Evolutionary conservation across 495 filamentous ascomycete species (phyloP), one percentile per base, ranked within the genome.

Genomic region (Penicillium canescens): DNA sequence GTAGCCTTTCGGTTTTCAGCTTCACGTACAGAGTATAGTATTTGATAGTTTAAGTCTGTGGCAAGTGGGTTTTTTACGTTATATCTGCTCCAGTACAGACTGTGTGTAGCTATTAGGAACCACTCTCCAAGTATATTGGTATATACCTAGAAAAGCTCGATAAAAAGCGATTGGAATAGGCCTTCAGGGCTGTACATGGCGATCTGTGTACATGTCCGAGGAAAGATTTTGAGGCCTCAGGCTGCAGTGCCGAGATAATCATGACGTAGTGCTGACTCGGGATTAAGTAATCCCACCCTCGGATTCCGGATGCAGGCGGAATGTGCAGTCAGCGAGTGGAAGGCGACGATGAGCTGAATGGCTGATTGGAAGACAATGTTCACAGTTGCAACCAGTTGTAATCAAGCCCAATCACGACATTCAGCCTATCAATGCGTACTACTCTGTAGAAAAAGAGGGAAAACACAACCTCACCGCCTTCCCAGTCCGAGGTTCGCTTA

Each of bases 401-500:
- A 14, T 8, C 14, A 21, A 40, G 16, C 12, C 36, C 23, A 49
- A 40, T 49, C 36, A 31, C 6, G 38, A n/a, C 7, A 39, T 49
- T 8, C 3, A 10, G 14, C 28, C 28, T 28, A 39, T 28, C 24
- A 31, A 49, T 11, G 5, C 18, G 18, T 18, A 18, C 18, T 18
- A 18, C 18, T 18, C 18, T 18, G 18, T 18, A 18, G 18, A 18
- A 18, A 18, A 18, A 18, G 18, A 18, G 18, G 18, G 1, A 18
- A 18, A 18, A 18, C 18, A 18, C 1, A 18, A 18, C 18, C 44
- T n/a, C 48, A 62, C 56, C 54, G 55, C 55, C 53, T 55, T 18
- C 54, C 8, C 7, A 23, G 48, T 54, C 24, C 49, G 50, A 28
- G 7, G 0, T 39, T 57, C 57, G 49, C 38, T 45, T 48, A 44